Evolutionary conservation across 1,139 yeast species (phyloP).

Genomic region (Tardiomyces digboiensis): DNA sequence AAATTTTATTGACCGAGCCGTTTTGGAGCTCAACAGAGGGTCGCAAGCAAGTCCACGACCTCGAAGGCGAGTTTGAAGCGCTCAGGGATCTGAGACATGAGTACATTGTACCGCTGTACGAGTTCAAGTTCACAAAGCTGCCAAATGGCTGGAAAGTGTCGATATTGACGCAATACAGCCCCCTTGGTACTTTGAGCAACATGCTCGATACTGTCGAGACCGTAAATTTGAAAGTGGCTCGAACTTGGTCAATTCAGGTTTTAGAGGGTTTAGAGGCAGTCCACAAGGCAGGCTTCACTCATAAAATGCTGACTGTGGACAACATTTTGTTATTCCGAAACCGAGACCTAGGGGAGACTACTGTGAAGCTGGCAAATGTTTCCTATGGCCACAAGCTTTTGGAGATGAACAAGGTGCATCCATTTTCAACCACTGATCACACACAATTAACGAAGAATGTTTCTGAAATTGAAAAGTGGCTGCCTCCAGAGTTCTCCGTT

Average conservation of each 20-base stretch:
- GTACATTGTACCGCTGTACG: constrained; percentile 54
- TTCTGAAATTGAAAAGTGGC: constrained; percentile 39
- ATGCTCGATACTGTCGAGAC: constrained; percentile 60
- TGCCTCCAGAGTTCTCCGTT: constrained; percentile 54
- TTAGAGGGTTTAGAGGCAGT: constrained; percentile 77
- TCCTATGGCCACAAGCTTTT: constrained; percentile 60
- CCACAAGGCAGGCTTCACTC: constrained; percentile 74
- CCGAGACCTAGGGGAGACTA: constrained; percentile 41
- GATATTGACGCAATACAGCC: constrained; percentile 56
- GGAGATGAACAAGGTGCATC: constrained; percentile 39
- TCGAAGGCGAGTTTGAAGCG: constrained; percentile 67
- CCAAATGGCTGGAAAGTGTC: constrained; percentile 50
- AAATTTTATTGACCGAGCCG: constrained; percentile 51
- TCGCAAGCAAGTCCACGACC: constrained; percentile 54
- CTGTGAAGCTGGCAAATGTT: constrained; percentile 57
- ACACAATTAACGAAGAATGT: too few relatives aligned
- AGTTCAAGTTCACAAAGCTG: constrained; percentile 46
- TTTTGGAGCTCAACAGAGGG: constrained; percentile 67
- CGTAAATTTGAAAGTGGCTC: constrained; percentile 63
- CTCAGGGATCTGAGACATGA: constrained; percentile 51
- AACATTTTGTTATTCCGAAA: constrained; percentile 47
- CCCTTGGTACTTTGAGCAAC: constrained; percentile 52
- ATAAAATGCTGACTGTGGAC: constrained; percentile 55
- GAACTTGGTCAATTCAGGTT: constrained; percentile 82
- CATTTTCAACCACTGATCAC: constrained; percentile 14